Base-by-base conservation (phyloP, 345 rosid genomes). In the Carallia brachiata region DNA sequence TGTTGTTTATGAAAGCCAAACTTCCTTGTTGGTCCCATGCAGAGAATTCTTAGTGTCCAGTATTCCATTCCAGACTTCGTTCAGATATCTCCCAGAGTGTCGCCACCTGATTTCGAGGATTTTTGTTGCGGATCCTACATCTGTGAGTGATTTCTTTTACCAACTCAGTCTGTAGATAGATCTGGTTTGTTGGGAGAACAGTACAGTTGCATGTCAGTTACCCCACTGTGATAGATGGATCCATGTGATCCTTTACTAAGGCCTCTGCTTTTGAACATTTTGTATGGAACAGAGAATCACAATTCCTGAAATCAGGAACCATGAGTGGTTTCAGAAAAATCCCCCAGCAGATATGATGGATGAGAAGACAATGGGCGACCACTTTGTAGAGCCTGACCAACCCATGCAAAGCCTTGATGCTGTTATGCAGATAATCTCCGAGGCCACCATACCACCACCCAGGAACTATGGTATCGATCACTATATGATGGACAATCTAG, bases 361-460 rank as follows among this genome's bases (percentile, higher is more conserved):
- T 57, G 80, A 77, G 52, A 72, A 23, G 32, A 77, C 77, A 7
- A 58, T 77, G 67, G 77, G 77, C 30, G 68, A 64, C 70, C 80
- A 72, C 4, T 68, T 72, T 31, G 80, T 67, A 68, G 80, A 77
- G 63, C 62, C 80, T 18, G 80, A 77, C 32, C 80, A 77, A 44
- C 80, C 80, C 39, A 63, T 63, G 70, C 80, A 77, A 68, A 67
- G 73, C 52, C 5, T 68, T 40, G 80, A 77, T 59, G 36, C 66
- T 7, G 72, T 77, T 3, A 77, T 77, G 80, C 80, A 77, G 73
- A 77, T 72, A 67, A 72, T 77, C 19, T 71, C 73, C 1, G 80
- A 77, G 66, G 80, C 80, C 30, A 77, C 80, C 7, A 34, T 77
- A 34, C 80, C 80, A 8, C 61, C 80, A 12, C 72, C 57, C 48